A percentile compares a stretch with the other conserved stretches of the same genome.
These are phyloP conservation scores for Fusarium pseudonygamai DNA, from an alignment of 2,329 filamentous ascomycete species.

Conservation along the genomic window DNA sequence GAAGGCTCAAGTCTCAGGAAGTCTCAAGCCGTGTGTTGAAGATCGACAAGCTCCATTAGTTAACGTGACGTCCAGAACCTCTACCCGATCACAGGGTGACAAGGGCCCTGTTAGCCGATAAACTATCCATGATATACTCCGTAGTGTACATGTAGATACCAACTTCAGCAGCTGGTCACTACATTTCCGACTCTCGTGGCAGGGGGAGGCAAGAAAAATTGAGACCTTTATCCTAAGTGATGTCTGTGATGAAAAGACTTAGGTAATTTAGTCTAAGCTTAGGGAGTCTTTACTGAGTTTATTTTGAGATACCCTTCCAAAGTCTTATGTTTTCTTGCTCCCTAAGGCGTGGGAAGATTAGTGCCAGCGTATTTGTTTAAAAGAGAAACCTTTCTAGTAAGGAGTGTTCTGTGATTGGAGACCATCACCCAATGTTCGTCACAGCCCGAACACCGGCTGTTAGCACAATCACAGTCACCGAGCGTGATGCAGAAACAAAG, in stretches of 20 bases:
- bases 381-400: background rate
- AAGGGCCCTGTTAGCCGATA: slow-evolving; percentile 25
- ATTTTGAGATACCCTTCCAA: no score
- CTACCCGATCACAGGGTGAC: slow-evolving; percentile 20
- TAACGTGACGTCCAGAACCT: slow-evolving; percentile 11
- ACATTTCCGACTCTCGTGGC: background rate
- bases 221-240: no score
- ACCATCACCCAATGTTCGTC: background rate
- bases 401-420: background rate
- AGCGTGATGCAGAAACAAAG: background rate
- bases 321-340: no score
- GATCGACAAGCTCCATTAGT: slow-evolving; percentile 19
- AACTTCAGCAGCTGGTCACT: slow-evolving; percentile 11
- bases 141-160: slow-evolving; percentile 16
- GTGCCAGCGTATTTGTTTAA: background rate
- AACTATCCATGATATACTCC: slow-evolving; percentile 2
- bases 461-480: background rate
- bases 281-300: no score
- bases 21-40: slow-evolving; percentile 3
- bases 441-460: background rate
- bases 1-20: background rate
- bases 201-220: no score
- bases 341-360: background rate
- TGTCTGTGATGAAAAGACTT: no score
- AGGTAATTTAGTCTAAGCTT: no score